Evolutionary conservation across 2,329 filamentous ascomycete species (phyloP).

Genomic region (Alternaria panax): DNA sequence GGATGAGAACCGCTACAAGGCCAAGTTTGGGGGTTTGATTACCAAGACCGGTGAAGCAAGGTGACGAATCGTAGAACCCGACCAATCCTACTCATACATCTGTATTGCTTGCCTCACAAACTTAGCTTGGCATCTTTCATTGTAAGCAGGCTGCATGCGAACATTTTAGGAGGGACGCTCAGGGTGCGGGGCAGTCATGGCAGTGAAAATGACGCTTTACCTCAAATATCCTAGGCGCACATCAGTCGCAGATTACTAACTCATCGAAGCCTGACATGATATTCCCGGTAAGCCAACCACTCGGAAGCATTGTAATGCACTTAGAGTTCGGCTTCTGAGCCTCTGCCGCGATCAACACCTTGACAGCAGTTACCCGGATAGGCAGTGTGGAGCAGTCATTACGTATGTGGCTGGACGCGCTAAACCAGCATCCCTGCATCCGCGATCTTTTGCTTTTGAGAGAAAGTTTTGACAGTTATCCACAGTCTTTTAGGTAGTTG

Average conservation of each 20-base stretch:
- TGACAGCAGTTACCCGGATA: background rate
- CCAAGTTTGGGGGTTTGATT: background rate
- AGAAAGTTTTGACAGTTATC: no score
- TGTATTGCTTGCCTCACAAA: background rate
- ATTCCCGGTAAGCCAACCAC: background rate
- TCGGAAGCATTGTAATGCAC: background rate
- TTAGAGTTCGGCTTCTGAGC: background rate
- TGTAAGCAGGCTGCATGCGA: background rate
- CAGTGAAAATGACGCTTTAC: background rate
- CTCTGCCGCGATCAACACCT: background rate
- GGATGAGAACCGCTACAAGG: background rate
- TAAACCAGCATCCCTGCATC: no score
- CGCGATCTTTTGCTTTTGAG: no score
- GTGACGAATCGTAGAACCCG: background rate
- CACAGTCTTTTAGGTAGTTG: no score
- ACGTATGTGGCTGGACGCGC: background rate
- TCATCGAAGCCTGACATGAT: background rate
- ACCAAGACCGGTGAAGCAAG: background rate
- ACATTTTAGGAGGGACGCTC: no score
- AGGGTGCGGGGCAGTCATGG: background rate
- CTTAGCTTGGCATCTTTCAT: background rate
- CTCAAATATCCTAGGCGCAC: background rate
- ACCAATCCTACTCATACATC: background rate
- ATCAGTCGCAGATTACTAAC: background rate
- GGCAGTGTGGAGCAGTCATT: background rate